These are phyloP conservation scores for Colletotrichum endophyticum DNA, from an alignment of 2,329 filamentous ascomycete genomes.

Conservation along the genomic window DNA sequence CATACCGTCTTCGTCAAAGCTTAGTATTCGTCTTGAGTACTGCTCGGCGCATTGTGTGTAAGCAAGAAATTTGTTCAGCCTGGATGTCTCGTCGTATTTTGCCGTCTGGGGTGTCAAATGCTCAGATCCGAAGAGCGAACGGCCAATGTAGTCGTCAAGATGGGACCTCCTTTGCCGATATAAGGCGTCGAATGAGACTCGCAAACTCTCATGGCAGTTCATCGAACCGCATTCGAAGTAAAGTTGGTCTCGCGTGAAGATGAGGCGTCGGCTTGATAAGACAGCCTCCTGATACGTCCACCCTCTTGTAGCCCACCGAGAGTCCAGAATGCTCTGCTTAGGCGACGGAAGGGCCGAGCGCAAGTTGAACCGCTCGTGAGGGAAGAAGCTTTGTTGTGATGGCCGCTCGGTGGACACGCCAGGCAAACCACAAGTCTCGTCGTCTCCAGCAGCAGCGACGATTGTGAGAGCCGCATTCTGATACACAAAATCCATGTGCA, in stretches of 20 bases:
- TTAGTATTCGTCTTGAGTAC: neutral
- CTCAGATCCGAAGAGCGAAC: slow-evolving; percentile 1
- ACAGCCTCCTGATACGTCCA: slow-evolving; percentile 20
- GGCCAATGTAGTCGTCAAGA: neutral
- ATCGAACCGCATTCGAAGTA: slow-evolving; percentile 27
- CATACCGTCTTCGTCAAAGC: neutral
- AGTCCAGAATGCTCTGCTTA: neutral
- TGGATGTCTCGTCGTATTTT: neutral
- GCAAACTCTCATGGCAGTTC: neutral
- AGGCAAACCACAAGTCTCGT: neutral
- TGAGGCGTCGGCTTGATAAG: slow-evolving; percentile 22
- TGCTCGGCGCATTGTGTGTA: neutral
- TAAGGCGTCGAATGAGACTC: neutral
- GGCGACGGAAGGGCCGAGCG: neutral
- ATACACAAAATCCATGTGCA: slow-evolving; percentile 29
- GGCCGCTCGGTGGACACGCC: neutral
- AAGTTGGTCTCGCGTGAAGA: slow-evolving; percentile 29
- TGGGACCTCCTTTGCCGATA: neutral
- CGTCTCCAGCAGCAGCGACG: slow-evolving; percentile 22
- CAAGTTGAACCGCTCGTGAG: neutral
- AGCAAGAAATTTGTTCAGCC: neutral
- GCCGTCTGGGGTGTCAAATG: neutral
- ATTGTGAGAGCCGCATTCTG: slow-evolving; percentile 26
- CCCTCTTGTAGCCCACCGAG: slow-evolving; percentile 6
- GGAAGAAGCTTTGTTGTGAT: neutral